Base-by-base conservation (phyloP, 1,284 basidiomycete species). In the Chondrostereum purpureum region DNA sequence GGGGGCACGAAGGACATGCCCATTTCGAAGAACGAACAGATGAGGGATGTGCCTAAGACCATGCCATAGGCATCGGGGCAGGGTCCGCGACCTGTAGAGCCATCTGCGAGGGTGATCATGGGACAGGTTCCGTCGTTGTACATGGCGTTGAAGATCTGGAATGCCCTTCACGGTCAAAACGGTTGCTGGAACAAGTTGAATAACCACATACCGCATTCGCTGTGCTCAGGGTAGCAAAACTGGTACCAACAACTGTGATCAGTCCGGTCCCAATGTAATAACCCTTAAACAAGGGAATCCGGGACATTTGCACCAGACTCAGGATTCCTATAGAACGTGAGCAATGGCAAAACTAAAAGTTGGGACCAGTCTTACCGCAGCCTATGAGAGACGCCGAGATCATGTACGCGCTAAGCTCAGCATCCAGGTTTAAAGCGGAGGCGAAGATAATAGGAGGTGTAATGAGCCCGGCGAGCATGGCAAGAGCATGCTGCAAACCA, bases 21-120 rank as follows among this genome's bases (percentile, higher is more conserved):
- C 36, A 92, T 89, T 64, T 92, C 86, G 39, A 90, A 72, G 64
- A 93, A 80, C 0, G 86, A 79, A 57, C 87, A 90, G 42, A 92
- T 75, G 4, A 88, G 68, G 0, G 85, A 80, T 0, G 88, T 89
- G 23, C 87, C 87, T 14, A 89, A 70, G 8, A 90, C 66, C 66
- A 75, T 83, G 24, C 88, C 88, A 55, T 87, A 90, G 0, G 85
- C 87, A 50, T 92, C 84, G 0, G 85, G 88, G 61, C 90, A 92
- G 5, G 87, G 55, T 0, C 69, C 73, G 11, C 77, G 70, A 6
- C 72, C 77, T 3, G 77, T 60, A 0, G 72, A 75, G 0, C 88
- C 88, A 53, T 88, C 79, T 2, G 73, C 61, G 10, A 62, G 67
- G 0, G 68, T 74, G 4, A 70, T 75, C 2, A 73, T 77, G 0